phyloP scores from a whole-genome alignment of 106 monocot genomes.

The Platanthera guangdongensis region DNA sequence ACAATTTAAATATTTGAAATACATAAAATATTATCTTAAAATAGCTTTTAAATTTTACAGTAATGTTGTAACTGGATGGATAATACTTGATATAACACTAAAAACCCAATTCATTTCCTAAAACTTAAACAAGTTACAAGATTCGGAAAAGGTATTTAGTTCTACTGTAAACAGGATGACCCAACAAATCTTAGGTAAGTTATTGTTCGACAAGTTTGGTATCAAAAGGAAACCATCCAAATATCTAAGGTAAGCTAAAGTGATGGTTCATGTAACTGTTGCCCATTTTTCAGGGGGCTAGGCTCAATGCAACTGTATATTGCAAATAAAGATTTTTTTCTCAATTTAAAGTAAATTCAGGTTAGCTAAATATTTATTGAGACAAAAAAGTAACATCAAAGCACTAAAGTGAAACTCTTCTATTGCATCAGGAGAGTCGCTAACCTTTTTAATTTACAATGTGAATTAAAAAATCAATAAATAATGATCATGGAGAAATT shows the following conservation, averaged over 20 bases:
- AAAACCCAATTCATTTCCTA: background rate
- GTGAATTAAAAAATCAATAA: background rate
- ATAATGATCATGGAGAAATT: no score
- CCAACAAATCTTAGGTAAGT: background rate
- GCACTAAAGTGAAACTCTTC: background rate
- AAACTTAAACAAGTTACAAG: background rate
- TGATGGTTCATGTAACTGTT: background rate
- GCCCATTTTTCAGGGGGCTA: background rate
- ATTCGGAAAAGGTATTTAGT: background rate
- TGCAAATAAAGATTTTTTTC: background rate
- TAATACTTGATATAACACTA: background rate
- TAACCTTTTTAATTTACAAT: background rate
- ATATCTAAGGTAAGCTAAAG: background rate
- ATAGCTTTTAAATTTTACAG: background rate
- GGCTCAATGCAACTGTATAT: background rate
- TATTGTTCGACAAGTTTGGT: background rate
- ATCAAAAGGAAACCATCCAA: background rate
- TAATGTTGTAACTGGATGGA: background rate
- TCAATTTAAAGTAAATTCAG: background rate
- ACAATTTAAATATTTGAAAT: background rate
- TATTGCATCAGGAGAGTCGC: background rate
- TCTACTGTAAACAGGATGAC: background rate
- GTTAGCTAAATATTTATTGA: background rate
- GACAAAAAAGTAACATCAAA: background rate
- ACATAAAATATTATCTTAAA: conserved; percentile 1